Conservation (phyloP, 192 early-diverging fungal genomes). For the Backusella morwellensis region DNA sequence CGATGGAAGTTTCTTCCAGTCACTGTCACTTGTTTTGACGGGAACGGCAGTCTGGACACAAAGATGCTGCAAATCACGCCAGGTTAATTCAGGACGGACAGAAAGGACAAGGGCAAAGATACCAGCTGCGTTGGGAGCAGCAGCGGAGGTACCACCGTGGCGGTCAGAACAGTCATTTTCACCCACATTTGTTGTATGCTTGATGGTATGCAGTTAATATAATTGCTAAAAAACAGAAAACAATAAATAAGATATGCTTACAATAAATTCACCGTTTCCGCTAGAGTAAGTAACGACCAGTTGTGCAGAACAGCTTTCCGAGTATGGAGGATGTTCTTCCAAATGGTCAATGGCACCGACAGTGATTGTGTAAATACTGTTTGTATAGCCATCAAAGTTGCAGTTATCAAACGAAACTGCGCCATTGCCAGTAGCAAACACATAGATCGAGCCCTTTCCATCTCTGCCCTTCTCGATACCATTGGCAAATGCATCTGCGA, state of each 20-base stretch:
- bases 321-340: conserved; percentile 78
- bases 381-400: conserved; percentile 96
- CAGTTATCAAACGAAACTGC: conserved; percentile 80
- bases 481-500: conserved; percentile 73
- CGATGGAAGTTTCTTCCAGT: conserved; percentile 66
- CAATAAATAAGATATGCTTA: conserved; percentile 35
- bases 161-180: conserved; percentile 61
- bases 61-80: conserved; percentile 89
- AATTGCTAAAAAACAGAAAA: neutral
- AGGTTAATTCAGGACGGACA: conserved; percentile 79
- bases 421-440: conserved; percentile 96
- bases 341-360: conserved; percentile 83
- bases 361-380: conserved; percentile 93
- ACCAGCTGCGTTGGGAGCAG: conserved; percentile 86
- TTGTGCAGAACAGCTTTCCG: conserved; percentile 87
- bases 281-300: conserved; percentile 88
- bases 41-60: conserved; percentile 73
- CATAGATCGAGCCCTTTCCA: conserved; percentile 83
- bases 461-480: conserved; percentile 70
- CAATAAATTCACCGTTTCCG: conserved; percentile 72
- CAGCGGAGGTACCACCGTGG: conserved; percentile 91
- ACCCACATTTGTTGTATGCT: conserved; percentile 78
- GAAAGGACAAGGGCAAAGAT: conserved; percentile 79
- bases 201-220: neutral
- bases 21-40: conserved; percentile 60